phyloP scores from a whole-genome alignment of 1,284 basidiomycete genomes.

The Puccinia hordei region DNA sequence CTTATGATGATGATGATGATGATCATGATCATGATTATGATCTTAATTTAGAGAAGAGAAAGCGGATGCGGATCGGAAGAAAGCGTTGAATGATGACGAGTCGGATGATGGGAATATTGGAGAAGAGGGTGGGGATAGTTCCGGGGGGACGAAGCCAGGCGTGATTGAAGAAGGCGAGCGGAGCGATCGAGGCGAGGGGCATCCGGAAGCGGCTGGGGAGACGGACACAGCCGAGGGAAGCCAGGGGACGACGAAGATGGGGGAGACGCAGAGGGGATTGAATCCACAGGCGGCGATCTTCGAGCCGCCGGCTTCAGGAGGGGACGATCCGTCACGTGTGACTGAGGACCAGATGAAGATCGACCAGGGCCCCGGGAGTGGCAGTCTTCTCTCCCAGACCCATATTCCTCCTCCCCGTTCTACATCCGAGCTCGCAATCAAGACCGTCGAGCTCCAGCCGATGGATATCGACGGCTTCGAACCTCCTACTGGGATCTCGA shows the following conservation, averaged over 20 bases:
- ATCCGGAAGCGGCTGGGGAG: neutral
- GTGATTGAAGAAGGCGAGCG: neutral
- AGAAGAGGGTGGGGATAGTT: slow-evolving; percentile 1
- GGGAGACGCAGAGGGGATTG: neutral
- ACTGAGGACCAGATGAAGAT: slow-evolving; percentile 17
- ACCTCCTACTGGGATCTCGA: neutral
- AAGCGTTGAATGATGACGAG: slow-evolving; percentile 48
- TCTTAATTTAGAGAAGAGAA: slow-evolving; percentile 39
- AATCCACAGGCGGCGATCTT: neutral
- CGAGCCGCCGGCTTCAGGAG: neutral
- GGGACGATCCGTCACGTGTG: neutral
- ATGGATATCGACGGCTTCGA: slow-evolving; percentile 22
- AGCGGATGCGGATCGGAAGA: slow-evolving; percentile 50
- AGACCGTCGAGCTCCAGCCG: neutral
- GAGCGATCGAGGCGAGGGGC: neutral
- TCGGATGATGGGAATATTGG: slow-evolving; percentile 30
- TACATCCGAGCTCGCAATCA: neutral
- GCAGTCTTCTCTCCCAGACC: neutral
- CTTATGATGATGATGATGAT: too few species aligned
- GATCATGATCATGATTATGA: too few species aligned
- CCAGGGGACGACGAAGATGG: neutral
- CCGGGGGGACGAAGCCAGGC: neutral
- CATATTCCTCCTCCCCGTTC: neutral
- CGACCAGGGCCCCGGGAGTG: neutral
- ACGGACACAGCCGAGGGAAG: neutral